Base-by-base conservation (phyloP, 768 basidiomycete species). In the Cyclocybe aegerita region DNA sequence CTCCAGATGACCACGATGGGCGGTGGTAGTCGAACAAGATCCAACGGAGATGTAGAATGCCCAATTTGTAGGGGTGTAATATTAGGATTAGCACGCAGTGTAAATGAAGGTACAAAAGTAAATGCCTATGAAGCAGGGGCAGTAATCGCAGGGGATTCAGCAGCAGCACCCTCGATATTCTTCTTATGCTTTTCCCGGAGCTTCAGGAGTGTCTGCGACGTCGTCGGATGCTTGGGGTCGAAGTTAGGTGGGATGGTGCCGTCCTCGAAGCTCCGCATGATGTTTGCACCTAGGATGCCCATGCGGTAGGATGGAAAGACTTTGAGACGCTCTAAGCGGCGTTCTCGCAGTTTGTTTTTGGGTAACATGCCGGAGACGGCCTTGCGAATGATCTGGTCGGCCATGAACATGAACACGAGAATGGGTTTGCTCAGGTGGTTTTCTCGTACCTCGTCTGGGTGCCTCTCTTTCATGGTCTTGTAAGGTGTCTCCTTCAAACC, bases 331-430 rank as follows among this genome's bases (percentile, higher is more conserved):
- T 90, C 92, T 43, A 99, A 70, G 33, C 97, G 81, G 40, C 90
- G 79, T 41, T 96, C 90, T 17, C 97, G 83, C 53, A 97, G 83
- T 56, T 89, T 95, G 76, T 99, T 99, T 72, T 98, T 99, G 32
- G 96, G 97, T 48, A 99, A 77, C 97, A 99, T 99, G 60, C 96
- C 93, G 9, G 96, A 90, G 4, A 99, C 97, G 3, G 97, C 97
- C 57, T 92, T 83, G 9, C 93, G 85, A 50, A 99, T 93, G 59
- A 98, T 91, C 97, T 99, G 64, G 11, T 49, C 35, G 33, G 38
- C 12, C 44, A 23, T 37, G 45, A 14, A 32, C 52, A 43, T 14
- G 35, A 10, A 17, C 23, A 41, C 23, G 45, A 33, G n/a, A 38
- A 9, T 40, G 11, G 15, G 9, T 33, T 34, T 32, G 31, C 46